Percentiles rank a stretch among this genome's conserved stretches.
These are phyloP conservation scores for Hygrocybe coccinea DNA, from an alignment of 768 basidiomycete species.

Conservation along the genomic window DNA sequence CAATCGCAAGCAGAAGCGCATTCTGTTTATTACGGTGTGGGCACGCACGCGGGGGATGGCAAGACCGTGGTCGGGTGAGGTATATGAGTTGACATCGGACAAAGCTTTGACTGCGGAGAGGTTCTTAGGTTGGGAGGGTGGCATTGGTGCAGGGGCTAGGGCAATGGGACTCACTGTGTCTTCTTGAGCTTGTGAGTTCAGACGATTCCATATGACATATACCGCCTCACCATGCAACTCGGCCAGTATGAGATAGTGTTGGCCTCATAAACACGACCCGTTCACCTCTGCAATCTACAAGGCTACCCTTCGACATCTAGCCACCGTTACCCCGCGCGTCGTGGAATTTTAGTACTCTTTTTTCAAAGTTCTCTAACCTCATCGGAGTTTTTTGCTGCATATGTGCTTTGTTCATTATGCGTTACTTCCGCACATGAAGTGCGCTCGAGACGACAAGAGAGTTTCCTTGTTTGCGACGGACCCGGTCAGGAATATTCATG, in stretches of 20 bases:
- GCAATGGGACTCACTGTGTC: slow-evolving; percentile 56
- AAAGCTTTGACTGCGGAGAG: slow-evolving; percentile 48
- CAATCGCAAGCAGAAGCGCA: slow-evolving; percentile 86
- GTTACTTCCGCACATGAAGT: too few species aligned
- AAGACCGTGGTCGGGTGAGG: slow-evolving; percentile 48
- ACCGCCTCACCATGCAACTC: slow-evolving; percentile 33
- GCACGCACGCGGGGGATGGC: slow-evolving; percentile 64
- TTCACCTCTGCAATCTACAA: too few species aligned
- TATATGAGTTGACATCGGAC: slow-evolving; percentile 38
- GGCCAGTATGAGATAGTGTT: not conserved
- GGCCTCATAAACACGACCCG: too few species aligned
- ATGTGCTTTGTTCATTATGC: too few species aligned
- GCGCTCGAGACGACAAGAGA: too few species aligned
- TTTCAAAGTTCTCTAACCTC: too few species aligned
- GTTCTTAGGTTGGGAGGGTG: slow-evolving; percentile 79
- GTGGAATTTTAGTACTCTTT: too few species aligned
- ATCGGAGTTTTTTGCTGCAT: too few species aligned
- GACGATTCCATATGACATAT: slow-evolving; percentile 17
- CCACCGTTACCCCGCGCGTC: too few species aligned
- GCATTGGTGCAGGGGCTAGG: slow-evolving; percentile 73
- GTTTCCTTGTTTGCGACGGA: too few species aligned
- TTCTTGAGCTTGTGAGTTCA: not conserved
- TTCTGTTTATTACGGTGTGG: slow-evolving; percentile 91
- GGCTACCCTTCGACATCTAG: too few species aligned
- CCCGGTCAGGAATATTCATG: too few species aligned